Conservation (phyloP, 257 asterid genomes). For the Solanum appendiculatum region DNA sequence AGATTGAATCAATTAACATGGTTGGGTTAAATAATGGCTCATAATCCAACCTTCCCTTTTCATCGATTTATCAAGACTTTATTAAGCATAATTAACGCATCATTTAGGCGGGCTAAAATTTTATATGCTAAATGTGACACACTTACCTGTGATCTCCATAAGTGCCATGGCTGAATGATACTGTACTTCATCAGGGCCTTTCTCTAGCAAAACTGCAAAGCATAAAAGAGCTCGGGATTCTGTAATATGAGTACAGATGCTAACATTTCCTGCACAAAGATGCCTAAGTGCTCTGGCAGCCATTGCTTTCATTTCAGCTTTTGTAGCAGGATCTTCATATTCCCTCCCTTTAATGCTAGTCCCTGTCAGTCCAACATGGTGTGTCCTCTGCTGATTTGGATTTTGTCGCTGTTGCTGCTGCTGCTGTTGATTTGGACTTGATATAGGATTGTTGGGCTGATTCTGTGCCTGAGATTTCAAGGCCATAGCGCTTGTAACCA, state of each 20-base stretch:
- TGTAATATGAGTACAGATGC: constrained; percentile 1
- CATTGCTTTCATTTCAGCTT: constrained; percentile 17
- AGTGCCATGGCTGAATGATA: constrained; percentile 13
- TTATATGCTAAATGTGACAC: not conserved
- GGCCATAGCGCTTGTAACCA: constrained; percentile 4
- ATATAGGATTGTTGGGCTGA: not conserved
- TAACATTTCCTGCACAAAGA: constrained; percentile 5
- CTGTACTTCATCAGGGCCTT: constrained; percentile 11
- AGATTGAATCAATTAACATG: not conserved
- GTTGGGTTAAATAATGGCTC: not conserved
- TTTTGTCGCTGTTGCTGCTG: not conserved
- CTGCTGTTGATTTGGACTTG: not conserved
- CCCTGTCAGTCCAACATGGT: constrained; percentile 3
- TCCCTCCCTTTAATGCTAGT: constrained; percentile 12
- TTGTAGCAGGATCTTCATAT: constrained; percentile 6
- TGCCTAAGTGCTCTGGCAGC: constrained; percentile 12
- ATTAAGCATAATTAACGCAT: not conserved
- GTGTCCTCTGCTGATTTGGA: not conserved
- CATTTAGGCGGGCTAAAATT: not conserved
- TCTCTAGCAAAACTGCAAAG: constrained; percentile 9
- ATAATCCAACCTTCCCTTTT: not conserved
- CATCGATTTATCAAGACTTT: not conserved
- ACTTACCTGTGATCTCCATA: constrained; percentile 7
- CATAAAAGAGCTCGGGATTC: constrained; percentile 15
- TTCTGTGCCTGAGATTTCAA: not conserved